A percentile compares a stretch with the other conserved stretches of the same genome.
Evolutionary conservation across 495 filamentous ascomycete species (phyloP).

Genomic region (Hyaloscypha bicolor): DNA sequence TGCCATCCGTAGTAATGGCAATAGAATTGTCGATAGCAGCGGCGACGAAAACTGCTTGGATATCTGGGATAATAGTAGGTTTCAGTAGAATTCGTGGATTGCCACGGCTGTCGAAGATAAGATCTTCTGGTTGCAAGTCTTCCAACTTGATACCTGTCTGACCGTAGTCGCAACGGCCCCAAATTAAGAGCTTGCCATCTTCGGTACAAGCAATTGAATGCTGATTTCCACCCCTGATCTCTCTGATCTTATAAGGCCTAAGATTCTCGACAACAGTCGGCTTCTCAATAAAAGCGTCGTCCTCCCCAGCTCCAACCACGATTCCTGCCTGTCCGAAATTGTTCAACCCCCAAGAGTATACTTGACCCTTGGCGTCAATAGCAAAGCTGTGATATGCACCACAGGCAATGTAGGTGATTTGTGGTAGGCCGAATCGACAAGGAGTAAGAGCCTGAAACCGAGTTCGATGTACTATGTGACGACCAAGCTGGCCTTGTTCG

Average conservation of each 20-base stretch:
- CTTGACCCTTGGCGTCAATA: conserved; percentile 68
- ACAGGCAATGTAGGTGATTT: conserved; percentile 50
- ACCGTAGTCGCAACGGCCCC: conserved; percentile 69
- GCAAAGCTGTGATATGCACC: conserved; percentile 76
- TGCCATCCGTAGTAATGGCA: conserved; percentile 58
- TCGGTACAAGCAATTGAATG: conserved; percentile 9
- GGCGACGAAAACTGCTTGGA: conserved; percentile 39
- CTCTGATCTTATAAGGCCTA: conserved; percentile 46
- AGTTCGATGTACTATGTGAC: conserved; percentile 59
- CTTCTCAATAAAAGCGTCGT: conserved; percentile 54
- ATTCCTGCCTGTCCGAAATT: conserved; percentile 78
- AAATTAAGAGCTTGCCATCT: conserved; percentile 39
- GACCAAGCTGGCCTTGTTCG: conserved; percentile 73
- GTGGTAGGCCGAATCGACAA: conserved; percentile 64
- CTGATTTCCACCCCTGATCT: conserved; percentile 53
- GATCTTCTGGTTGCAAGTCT: conserved; percentile 53
- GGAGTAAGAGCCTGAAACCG: conserved; percentile 52
- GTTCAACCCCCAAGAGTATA: conserved; percentile 87
- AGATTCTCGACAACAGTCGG: conserved; percentile 61
- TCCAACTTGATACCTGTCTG: conserved; percentile 58
- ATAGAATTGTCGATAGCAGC: conserved; percentile 62
- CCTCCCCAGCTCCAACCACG: conserved; percentile 48
- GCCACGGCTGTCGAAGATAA: conserved; percentile 54
- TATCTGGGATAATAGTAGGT: conserved; percentile 48
- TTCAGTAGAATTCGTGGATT: conserved; percentile 51